phyloP scores from a whole-genome alignment of 2,329 filamentous ascomycete species.

The Zalaria sp. region DNA sequence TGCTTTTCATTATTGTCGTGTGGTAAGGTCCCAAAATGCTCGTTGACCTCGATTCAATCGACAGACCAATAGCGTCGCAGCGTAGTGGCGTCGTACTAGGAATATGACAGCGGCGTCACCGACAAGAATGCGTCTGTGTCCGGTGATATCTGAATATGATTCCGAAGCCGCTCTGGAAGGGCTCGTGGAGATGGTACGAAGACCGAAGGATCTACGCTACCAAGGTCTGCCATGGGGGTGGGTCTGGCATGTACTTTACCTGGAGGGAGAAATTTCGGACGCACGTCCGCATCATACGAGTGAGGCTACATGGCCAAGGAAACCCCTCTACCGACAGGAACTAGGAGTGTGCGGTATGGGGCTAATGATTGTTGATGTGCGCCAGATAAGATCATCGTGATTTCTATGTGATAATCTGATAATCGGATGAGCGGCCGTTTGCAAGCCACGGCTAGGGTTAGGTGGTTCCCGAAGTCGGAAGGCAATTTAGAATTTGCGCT shows the following conservation, averaged over 20 bases:
- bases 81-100: background rate
- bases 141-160: slow-evolving; percentile 1
- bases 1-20: background rate
- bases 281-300: slow-evolving; percentile 2
- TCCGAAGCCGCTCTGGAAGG: background rate
- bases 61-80: background rate
- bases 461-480: background rate
- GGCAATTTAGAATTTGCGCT: background rate
- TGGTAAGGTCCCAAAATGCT: background rate
- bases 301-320: slow-evolving; percentile 1
- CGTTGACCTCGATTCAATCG: background rate
- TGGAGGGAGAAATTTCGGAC: slow-evolving; percentile 1
- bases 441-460: too few species aligned
- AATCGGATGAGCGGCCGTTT: background rate
- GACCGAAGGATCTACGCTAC: slow-evolving; percentile 1
- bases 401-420: background rate
- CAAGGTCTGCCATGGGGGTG: background rate
- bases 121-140: slow-evolving; percentile 1
- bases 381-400: background rate
- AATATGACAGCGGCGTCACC: background rate
- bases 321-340: background rate
- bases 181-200: background rate
- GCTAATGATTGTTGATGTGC: background rate
- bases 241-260: background rate
- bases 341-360: background rate